A percentile compares a stretch with the other conserved stretches of the same genome.
Evolutionary conservation across 176 grass and related monocot species (phyloP).

Genomic region (Cymbopogon citratus): DNA sequence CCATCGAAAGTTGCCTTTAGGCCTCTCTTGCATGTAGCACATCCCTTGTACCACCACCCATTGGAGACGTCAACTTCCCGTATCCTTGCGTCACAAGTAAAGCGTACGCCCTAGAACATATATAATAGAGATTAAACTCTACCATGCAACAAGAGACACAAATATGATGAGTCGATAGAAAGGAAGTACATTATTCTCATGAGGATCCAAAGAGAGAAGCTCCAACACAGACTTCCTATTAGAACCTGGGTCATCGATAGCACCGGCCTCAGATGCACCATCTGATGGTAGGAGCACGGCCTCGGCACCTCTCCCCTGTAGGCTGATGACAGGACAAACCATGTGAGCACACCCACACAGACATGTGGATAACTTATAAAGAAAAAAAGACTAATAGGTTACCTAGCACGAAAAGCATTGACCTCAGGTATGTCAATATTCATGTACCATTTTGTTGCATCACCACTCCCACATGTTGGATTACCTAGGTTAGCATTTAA

Average conservation of each 20-base stretch:
- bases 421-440: not conserved
- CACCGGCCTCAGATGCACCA: not conserved
- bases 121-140: too few relatives aligned
- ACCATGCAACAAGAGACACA: too few relatives aligned
- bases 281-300: not conserved
- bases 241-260: not conserved
- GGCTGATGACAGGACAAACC: not conserved
- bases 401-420: not conserved
- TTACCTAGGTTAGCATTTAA: not conserved
- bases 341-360: not conserved
- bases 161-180: too few relatives aligned
- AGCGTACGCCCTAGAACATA: too few relatives aligned
- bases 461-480: not conserved
- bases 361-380: not conserved
- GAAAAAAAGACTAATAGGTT: not conserved
- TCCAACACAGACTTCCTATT: not conserved
- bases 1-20: too few relatives aligned
- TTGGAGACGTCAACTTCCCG: too few relatives aligned
- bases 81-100: too few relatives aligned
- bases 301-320: not conserved
- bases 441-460: conserved; percentile 7
- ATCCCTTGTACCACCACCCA: too few relatives aligned
- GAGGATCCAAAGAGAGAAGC: not conserved
- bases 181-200: not conserved
- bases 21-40: too few relatives aligned